A percentile compares a stretch with the other conserved stretches of the same genome.
These are phyloP conservation scores for Candida neerlandica DNA, from an alignment of 1,139 yeast species.

Conservation along the genomic window DNA sequence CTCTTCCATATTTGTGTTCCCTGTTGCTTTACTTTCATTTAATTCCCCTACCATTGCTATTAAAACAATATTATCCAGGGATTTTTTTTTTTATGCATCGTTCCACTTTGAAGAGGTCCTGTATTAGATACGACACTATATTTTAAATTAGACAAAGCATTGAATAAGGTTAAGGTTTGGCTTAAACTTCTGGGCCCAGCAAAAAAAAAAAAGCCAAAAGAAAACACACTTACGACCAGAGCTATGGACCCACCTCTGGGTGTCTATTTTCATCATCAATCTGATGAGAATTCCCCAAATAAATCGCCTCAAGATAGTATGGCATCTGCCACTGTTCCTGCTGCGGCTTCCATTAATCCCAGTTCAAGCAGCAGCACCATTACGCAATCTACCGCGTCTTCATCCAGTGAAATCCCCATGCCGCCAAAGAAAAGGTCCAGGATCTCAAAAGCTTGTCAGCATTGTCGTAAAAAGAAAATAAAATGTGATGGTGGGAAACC, in stretches of 20 bases:
- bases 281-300: neutral
- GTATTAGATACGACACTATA: too few relatives aligned
- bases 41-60: too few relatives aligned
- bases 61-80: too few relatives aligned
- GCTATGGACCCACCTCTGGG: constrained; percentile 3
- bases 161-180: too few relatives aligned
- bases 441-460: constrained; percentile 55
- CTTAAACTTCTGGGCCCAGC: too few relatives aligned
- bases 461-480: constrained; percentile 50
- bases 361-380: constrained; percentile 4
- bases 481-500: constrained; percentile 52
- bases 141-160: too few relatives aligned
- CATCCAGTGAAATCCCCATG: neutral
- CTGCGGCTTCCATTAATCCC: neutral
- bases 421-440: constrained; percentile 19
- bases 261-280: neutral
- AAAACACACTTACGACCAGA: neutral
- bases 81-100: too few relatives aligned
- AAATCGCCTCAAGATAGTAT: neutral
- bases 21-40: too few relatives aligned
- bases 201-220: neutral
- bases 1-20: too few relatives aligned
- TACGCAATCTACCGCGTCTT: constrained; percentile 3
- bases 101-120: too few relatives aligned
- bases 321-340: neutral